A percentile compares a stretch with the other conserved stretches of the same genome.
phyloP scores from a whole-genome alignment of 768 basidiomycete genomes.

The Suillus ampliporus region DNA sequence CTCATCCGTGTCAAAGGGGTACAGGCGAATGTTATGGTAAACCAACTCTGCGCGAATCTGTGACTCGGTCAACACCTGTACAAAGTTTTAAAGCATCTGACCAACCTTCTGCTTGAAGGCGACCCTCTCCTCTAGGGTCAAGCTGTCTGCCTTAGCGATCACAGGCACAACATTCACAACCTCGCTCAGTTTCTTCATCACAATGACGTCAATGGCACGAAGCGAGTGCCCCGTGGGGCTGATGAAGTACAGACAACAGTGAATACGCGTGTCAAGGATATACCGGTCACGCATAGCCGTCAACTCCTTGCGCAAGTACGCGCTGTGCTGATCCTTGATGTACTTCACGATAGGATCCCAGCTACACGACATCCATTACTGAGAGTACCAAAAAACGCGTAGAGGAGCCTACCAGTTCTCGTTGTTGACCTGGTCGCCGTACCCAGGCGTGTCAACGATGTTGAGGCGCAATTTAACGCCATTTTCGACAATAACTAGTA shows the following conservation, averaged over 20 bases:
- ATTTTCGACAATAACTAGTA: conserved; percentile 91
- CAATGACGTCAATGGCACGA: conserved; percentile 95
- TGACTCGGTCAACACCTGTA: conserved; percentile 18
- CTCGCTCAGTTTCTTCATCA: conserved; percentile 98
- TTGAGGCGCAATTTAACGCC: conserved; percentile 93
- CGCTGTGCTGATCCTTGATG: conserved; percentile 99
- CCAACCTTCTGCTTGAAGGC: conserved; percentile 90
- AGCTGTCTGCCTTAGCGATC: conserved; percentile 94
- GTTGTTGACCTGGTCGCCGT: conserved; percentile 98
- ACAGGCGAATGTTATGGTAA: conserved; percentile 91
- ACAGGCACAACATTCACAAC: conserved; percentile 99
- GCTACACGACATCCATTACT: conserved; percentile 46
- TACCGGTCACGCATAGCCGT: conserved; percentile 98
- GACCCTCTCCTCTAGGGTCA: conserved; percentile 92
- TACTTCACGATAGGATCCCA: conserved; percentile 99
- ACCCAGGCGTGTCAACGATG: conserved; percentile 98
- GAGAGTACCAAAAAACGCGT: conserved; percentile 5
- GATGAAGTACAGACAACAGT: conserved; percentile 98
- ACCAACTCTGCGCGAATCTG: conserved; percentile 93
- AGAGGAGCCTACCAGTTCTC: conserved; percentile 81
- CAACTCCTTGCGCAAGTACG: conserved; percentile 97
- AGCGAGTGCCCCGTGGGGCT: conserved; percentile 98
- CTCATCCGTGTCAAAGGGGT: conserved; percentile 97
- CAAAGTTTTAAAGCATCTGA: background rate
- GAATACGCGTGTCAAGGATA: conserved; percentile 98